Evolutionary conservation across 176 grass and related monocot species (phyloP).

Genomic region (Juncus inflexus): DNA sequence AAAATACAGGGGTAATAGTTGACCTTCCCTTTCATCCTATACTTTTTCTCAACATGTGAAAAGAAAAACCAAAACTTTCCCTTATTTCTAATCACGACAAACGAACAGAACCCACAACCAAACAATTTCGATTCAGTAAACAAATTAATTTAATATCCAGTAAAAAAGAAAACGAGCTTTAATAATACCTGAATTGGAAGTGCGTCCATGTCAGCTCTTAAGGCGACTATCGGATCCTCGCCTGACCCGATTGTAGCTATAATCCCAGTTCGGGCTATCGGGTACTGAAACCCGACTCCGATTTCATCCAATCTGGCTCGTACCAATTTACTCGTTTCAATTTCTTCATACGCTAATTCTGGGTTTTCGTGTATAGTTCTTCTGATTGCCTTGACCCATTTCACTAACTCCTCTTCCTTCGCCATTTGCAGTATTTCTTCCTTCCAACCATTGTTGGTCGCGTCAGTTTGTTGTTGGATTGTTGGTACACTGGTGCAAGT

Average conservation of each 20-base stretch:
- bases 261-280: slow-evolving; percentile 76
- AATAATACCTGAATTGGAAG: slow-evolving; percentile 80
- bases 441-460: slow-evolving; percentile 44
- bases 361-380: slow-evolving; percentile 78
- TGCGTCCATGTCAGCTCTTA: slow-evolving; percentile 94
- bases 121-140: background rate
- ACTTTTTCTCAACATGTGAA: slow-evolving; percentile 20
- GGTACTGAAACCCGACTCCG: slow-evolving; percentile 54
- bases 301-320: slow-evolving; percentile 52
- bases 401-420: slow-evolving; percentile 34
- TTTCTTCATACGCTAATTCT: slow-evolving; percentile 94
- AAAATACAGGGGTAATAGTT: background rate
- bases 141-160: background rate
- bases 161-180: background rate
- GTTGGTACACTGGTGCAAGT: background rate
- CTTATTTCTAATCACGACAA: background rate
- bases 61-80: background rate
- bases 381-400: slow-evolving; percentile 55
- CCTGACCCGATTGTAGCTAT: slow-evolving; percentile 75
- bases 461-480: too few relatives aligned
- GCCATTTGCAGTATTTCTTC: slow-evolving; percentile 57
- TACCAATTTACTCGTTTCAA: slow-evolving; percentile 77
- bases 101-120: background rate
- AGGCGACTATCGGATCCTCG: slow-evolving; percentile 57
- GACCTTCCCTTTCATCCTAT: background rate